These are phyloP conservation scores for Zygoascus sp. DNA, from an alignment of 1,139 yeast genomes.

Conservation along the genomic window DNA sequence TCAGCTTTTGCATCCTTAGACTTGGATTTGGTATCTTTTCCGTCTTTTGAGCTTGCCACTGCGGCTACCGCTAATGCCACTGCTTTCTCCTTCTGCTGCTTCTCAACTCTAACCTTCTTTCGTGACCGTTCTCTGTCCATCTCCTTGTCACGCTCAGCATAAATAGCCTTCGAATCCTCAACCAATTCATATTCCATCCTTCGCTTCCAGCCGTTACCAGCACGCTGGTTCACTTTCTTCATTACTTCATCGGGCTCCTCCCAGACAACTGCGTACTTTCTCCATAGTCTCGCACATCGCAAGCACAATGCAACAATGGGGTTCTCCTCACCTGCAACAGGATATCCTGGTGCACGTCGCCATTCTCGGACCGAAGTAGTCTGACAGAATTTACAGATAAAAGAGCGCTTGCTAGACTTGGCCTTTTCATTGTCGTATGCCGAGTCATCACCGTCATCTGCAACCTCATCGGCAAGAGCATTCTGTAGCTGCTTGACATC, in stretches of 20 bases:
- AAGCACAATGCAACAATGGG: constrained; percentile 60
- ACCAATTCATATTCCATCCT: constrained; percentile 68
- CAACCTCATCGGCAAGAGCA: constrained; percentile 46
- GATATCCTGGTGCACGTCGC: constrained; percentile 66
- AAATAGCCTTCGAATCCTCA: constrained; percentile 57
- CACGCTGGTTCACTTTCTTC: constrained; percentile 44
- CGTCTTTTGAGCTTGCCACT: constrained; percentile 4
- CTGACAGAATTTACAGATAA: constrained; percentile 63
- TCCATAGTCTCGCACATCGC: constrained; percentile 88
- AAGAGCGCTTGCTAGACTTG: constrained; percentile 34
- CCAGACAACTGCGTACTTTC: constrained; percentile 89
- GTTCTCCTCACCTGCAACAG: constrained; percentile 38
- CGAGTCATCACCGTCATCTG: constrained; percentile 68
- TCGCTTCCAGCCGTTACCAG: constrained; percentile 52
- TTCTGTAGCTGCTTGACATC: constrained; percentile 30
- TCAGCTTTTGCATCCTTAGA: constrained; percentile 4
- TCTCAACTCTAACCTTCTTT: constrained; percentile 21
- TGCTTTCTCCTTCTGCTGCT: constrained; percentile 15
- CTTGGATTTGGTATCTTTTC: constrained; percentile 2
- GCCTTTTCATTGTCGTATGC: constrained; percentile 56
- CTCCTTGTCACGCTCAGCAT: constrained; percentile 44
- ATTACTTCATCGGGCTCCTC: constrained; percentile 69
- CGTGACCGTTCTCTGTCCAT: constrained; percentile 20
- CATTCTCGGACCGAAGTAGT: constrained; percentile 55
- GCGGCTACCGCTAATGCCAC: constrained; percentile 17